Percentiles rank a stretch among this genome's conserved stretches.
phyloP scores from a whole-genome alignment of 495 filamentous ascomycete genomes.

The Xylaria sp. region DNA sequence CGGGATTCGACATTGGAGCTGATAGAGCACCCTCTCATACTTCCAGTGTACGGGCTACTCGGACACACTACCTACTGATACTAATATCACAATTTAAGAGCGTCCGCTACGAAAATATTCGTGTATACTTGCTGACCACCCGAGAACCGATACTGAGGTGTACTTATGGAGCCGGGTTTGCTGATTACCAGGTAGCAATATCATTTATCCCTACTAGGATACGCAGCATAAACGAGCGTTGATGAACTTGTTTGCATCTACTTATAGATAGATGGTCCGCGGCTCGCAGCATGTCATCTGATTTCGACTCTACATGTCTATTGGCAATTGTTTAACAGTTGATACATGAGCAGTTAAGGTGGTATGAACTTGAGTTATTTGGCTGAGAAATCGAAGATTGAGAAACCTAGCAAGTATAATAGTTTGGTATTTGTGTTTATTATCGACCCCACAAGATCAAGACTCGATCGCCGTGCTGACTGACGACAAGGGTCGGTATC shows the following conservation, averaged over 20 bases:
- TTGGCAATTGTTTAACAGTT: neutral
- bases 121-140: neutral
- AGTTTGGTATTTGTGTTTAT: neutral
- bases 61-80: neutral
- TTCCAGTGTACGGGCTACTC: neutral
- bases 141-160: neutral
- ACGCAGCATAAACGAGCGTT: neutral
- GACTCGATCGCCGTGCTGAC: slow-evolving; percentile 18
- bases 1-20: neutral
- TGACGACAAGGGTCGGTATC: slow-evolving; percentile 10
- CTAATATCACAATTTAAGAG: neutral
- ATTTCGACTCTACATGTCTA: neutral
- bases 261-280: too few species aligned
- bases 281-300: neutral
- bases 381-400: neutral
- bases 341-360: neutral
- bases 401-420: neutral
- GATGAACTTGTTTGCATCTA: neutral
- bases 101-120: too few species aligned
- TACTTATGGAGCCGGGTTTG: neutral
- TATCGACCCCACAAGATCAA: slow-evolving; percentile 10
- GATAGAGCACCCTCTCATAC: neutral
- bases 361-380: neutral
- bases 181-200: neutral
- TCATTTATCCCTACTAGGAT: neutral